Base-by-base conservation (phyloP, 257 asterid species). In the Capsicum rhomboideum region DNA sequence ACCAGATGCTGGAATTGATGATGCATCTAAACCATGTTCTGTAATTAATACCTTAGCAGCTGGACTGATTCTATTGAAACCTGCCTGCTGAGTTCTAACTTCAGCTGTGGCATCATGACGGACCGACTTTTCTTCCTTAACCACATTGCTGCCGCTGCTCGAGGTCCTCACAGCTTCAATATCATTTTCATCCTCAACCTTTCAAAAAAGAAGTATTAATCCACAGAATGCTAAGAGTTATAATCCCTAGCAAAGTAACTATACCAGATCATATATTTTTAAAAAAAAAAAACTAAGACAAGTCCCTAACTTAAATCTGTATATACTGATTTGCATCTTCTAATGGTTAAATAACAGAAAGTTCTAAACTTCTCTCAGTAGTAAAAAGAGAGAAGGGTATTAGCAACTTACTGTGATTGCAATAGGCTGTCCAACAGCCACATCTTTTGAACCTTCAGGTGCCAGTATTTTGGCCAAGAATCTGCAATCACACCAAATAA, bases 171-270 rank as follows among this genome's bases (percentile, higher is more conserved):
- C 93, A 83, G 92, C 89, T 88, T 93, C 98, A 81, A 95, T 78
- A 88, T 95, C 98, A 74, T 90, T 92, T 67, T 91, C 89, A 90
- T 97, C 98, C 94, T 97, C 99, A 87, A 97, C 99, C 99, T 96
- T 87, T 80, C 78, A 89, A 84, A 82, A 83, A 58, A 88, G 84
- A 88, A 11, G 84, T 64, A 82, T 86, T 66, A 75, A 85, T 85
- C 84, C 84, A 83, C 83, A 82, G 28, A 63, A 68, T 14, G 86
- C 23, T 26, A 69, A 34, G 67, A 17, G 78, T 56, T 66, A 28
- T 28, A 83, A 66, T 61, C 77, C 55, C 4, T 8, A 42, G 18
- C 37, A 61, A n/a, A 81, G 7, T 7, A 80, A 80, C 37, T 23
- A 21, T 58, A 82, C 10, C 29, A 64, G 46, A 44, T 23, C 50